Evolutionary conservation across 768 basidiomycete species (phyloP).

Genomic region (Xerocomellus chrysenteron): DNA sequence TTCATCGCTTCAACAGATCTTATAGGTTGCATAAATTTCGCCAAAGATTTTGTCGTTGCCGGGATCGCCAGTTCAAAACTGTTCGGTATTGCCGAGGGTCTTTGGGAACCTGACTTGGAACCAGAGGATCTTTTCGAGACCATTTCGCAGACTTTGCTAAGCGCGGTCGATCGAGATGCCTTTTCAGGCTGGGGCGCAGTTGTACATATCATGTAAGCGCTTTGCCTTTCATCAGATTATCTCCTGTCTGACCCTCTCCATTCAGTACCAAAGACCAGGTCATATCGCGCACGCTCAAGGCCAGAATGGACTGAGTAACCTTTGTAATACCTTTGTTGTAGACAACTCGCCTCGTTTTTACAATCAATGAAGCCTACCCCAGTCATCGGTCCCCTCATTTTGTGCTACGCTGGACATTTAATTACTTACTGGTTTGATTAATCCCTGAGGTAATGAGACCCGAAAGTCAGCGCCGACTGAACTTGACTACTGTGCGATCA

Average conservation of each 20-base stretch:
- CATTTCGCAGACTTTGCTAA: conserved; percentile 92
- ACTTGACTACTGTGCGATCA: not conserved
- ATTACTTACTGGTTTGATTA: not conserved
- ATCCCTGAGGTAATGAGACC: too few species aligned
- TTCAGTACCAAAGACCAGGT: conserved; percentile 69
- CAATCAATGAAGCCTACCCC: not conserved
- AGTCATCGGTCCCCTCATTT: not conserved
- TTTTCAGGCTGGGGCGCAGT: conserved; percentile 96
- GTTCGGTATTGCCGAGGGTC: conserved; percentile 95
- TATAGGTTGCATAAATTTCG: conserved; percentile 90
- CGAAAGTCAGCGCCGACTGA: not conserved
- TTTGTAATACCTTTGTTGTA: conserved; percentile 20
- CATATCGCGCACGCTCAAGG: conserved; percentile 84
- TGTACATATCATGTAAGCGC: conserved; percentile 90
- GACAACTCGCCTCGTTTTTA: conserved; percentile 3
- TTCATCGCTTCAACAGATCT: conserved; percentile 96
- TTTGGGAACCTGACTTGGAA: conserved; percentile 97
- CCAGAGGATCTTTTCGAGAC: conserved; percentile 98
- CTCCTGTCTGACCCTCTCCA: conserved; percentile 6
- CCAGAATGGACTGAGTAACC: conserved; percentile 77
- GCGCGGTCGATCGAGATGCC: conserved; percentile 94
- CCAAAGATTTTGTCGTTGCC: conserved; percentile 95
- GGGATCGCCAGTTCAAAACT: conserved; percentile 92
- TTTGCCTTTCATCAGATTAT: not conserved
- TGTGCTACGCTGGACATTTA: not conserved